Base-by-base conservation (phyloP, 139 green algal species). In the Micractinium sp. region DNA sequence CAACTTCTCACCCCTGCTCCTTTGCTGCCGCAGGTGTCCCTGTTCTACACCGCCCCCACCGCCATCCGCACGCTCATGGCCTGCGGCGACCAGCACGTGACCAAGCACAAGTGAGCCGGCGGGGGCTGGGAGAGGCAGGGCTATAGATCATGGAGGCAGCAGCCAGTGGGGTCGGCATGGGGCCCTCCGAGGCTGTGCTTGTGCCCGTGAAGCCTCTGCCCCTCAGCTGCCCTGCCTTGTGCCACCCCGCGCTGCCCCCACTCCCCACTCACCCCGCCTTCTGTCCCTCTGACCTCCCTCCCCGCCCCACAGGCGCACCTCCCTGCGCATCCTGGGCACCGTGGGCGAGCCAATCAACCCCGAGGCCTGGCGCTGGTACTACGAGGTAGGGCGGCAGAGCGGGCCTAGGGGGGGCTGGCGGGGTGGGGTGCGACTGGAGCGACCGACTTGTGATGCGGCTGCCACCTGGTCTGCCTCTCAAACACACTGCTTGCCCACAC, bases 321-420 rank as follows among this genome's bases (percentile, higher is more conserved):
- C 77, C 1, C 91, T 99, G 75, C 92, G 94, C 81, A 88, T 99
- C 15, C 94, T 99, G 88, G 98, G 98, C 79, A 97, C 94, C 19
- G 98, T 99, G 80, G 98, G 98, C 3, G 98, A 99, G 94, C 98
- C 98, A 80, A 99, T 99, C 95, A 99, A 99, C 91, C 98, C 97
- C 14, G 93, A 98, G 90, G 98, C 98, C 33, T 99, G 98, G 98
- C 92, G 94, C 33, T 99, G 98, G 97, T 99, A 98, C 91, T 60
- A 97, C 81, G 91, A 97, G 56, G 93, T 97, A 39, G 66, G 82
- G 7, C 0, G 7, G 47, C 33, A 33, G 31, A 7, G 38, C 53
- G 0, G 56, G 41, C 18, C 31, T 13, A 67, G 60, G 16, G 60
- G 15, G 60, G 60, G 60, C 31, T 31, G 75, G 33, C 35, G 16